Base-by-base conservation (phyloP, 352 stramenopile species). In the Phytophthora pisi region DNA sequence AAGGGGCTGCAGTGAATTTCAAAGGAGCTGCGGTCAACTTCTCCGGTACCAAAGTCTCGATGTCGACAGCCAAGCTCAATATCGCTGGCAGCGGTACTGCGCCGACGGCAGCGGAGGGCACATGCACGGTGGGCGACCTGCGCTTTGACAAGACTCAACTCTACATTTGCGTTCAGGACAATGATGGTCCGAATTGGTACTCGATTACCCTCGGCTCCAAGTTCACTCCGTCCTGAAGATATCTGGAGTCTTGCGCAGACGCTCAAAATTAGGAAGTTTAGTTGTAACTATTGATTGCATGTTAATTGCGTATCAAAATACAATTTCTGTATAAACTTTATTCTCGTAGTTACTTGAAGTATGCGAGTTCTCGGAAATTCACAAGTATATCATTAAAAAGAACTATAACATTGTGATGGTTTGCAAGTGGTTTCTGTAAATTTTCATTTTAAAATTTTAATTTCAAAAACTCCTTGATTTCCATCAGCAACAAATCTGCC, bases 121-220 rank as follows among this genome's bases (percentile, higher is more conserved):
- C 24, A 0, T 83, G 75, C 53, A 53, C 30, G 0, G 8, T 55
- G 2, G 75, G 75, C 18, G 72, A 83, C 40, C 60, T 83, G 30
- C 64, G 65, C 0, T 79, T 76, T 34, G 51, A 75, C 50, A 38
- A 8, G 1, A 28, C 18, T 13, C 42, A 55, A 4, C 28, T 82
- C 0, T 82, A 69, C 49, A 68, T 82, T 13, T 82, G 75, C 26
- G 49, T 54, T 6, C 4, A 4, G 28, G 49, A 18, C 26, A 16
- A 15, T 13, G 30, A 9, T 15, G 30, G 18, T 0, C 20, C 23
- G 8, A 16, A 30, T 11, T 64, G 46, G 43, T 64, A 64, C n/a
- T 51, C 18, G 5, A 20, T 56, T 2, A 46, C 11, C 40, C 16
- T 46, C 4, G 40, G 6, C 4, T 7, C 4, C 5, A 23, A 46